Conservation (phyloP, 2,329 filamentous ascomycete species). For the Neofusicoccum sp. region DNA sequence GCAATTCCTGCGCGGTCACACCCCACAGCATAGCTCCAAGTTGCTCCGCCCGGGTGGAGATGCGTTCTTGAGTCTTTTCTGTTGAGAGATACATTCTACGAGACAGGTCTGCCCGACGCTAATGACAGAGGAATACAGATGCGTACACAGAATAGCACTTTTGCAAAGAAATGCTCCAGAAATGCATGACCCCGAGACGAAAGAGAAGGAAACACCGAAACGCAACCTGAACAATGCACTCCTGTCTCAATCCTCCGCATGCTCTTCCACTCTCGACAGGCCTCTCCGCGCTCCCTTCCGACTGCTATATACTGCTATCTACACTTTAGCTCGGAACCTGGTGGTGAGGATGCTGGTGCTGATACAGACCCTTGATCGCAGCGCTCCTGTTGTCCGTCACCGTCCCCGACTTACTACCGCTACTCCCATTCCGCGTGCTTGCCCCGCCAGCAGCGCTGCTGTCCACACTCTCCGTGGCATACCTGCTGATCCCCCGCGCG, state of each 20-base stretch:
- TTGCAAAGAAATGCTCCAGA: neutral
- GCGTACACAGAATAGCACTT: neutral
- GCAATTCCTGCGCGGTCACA: too few relatives aligned
- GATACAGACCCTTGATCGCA: conserved; percentile 41
- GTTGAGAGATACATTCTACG: neutral
- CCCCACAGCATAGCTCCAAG: too few relatives aligned
- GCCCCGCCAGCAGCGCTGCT: neutral
- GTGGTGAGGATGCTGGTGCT: conserved; percentile 14
- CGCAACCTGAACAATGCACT: neutral
- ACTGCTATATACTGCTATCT: neutral
- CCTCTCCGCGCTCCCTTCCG: neutral
- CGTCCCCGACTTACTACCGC: conserved; percentile 35
- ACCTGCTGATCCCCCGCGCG: conserved; percentile 2
- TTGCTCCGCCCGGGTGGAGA: neutral
- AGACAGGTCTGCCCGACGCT: neutral
- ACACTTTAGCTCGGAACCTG: neutral
- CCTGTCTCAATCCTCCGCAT: neutral
- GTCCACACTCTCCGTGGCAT: neutral
- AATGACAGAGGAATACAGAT: neutral
- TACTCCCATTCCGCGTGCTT: conserved; percentile 5
- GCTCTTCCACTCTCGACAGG: neutral
- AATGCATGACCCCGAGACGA: neutral
- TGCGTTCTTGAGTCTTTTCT: neutral
- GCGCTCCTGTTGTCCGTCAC: conserved; percentile 34
- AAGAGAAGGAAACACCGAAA: neutral